A percentile compares a stretch with the other conserved stretches of the same genome.
Conservation (phyloP, 441 rosid genomes). For the Sinapis alba region DNA sequence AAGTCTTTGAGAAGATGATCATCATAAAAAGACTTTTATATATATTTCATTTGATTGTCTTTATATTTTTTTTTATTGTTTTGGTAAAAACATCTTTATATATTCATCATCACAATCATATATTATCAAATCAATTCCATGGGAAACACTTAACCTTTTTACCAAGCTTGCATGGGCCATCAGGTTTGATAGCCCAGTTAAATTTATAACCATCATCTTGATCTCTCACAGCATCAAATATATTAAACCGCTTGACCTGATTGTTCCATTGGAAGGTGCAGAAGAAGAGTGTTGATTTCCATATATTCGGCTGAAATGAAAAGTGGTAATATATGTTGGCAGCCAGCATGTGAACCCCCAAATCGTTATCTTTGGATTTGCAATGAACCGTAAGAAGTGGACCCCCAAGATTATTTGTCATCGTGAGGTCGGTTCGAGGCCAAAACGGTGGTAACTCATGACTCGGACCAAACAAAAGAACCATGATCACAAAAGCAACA, state of each 20-base stretch:
- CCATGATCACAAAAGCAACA: neutral
- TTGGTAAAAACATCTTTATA: neutral
- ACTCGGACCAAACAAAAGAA: slow-evolving; percentile 2
- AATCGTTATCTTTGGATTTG: slow-evolving; percentile 33
- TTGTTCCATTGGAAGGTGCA: slow-evolving; percentile 23
- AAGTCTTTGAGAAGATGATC: no score
- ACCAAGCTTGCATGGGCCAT: neutral
- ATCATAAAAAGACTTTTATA: neutral
- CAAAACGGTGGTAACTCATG: slow-evolving; percentile 20
- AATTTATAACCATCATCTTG: neutral
- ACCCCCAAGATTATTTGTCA: slow-evolving; percentile 18
- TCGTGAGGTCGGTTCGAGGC: neutral
- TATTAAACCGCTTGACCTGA: neutral
- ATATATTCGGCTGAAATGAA: slow-evolving; percentile 1
- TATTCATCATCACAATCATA: neutral
- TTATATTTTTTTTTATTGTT: neutral
- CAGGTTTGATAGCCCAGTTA: neutral
- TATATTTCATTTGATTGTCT: neutral
- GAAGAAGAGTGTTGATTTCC: slow-evolving; percentile 23
- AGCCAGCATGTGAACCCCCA: slow-evolving; percentile 15
- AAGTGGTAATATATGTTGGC: slow-evolving; percentile 3
- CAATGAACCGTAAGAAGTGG: slow-evolving; percentile 32
- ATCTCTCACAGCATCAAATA: neutral
- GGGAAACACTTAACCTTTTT: neutral
- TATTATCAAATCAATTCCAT: neutral